Conservation (phyloP, 2,329 filamentous ascomycete species). For the Alternaria postmessia region DNA sequence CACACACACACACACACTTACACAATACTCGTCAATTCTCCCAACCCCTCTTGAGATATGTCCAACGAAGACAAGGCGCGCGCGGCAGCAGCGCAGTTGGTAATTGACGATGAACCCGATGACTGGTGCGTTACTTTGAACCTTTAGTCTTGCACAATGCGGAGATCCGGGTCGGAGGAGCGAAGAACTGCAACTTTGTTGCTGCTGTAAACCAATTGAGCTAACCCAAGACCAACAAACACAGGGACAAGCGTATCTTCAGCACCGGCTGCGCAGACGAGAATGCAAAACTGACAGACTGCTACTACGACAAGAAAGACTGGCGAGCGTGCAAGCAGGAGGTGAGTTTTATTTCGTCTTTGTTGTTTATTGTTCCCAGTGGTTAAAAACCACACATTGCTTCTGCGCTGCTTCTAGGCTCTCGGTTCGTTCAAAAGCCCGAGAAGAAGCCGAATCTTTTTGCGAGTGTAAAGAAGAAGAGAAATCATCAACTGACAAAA, state of each 20-base stretch:
- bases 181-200: background rate
- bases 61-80: slow-evolving; percentile 59
- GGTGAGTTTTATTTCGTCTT: slow-evolving; percentile 62
- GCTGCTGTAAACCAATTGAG: background rate
- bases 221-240: background rate
- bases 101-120: slow-evolving; percentile 87
- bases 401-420: background rate
- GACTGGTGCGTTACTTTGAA: slow-evolving; percentile 75
- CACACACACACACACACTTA: background rate
- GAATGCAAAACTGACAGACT: slow-evolving; percentile 90
- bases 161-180: background rate
- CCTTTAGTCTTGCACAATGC: slow-evolving; percentile 7
- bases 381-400: background rate
- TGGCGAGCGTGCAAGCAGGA: slow-evolving; percentile 90
- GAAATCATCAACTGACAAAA: too few species aligned
- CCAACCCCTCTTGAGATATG: slow-evolving; percentile 5
- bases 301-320: slow-evolving; percentile 95
- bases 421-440: too few species aligned
- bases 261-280: slow-evolving; percentile 97
- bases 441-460: too few species aligned
- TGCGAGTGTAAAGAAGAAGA: background rate
- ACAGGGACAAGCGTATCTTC: slow-evolving; percentile 96
- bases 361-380: background rate
- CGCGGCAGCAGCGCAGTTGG: slow-evolving; percentile 48
- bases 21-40: background rate